Percentiles rank a stretch among this genome's conserved stretches.
Conservation (phyloP, 306 rosid genomes). For the Cucumis cinereus region DNA sequence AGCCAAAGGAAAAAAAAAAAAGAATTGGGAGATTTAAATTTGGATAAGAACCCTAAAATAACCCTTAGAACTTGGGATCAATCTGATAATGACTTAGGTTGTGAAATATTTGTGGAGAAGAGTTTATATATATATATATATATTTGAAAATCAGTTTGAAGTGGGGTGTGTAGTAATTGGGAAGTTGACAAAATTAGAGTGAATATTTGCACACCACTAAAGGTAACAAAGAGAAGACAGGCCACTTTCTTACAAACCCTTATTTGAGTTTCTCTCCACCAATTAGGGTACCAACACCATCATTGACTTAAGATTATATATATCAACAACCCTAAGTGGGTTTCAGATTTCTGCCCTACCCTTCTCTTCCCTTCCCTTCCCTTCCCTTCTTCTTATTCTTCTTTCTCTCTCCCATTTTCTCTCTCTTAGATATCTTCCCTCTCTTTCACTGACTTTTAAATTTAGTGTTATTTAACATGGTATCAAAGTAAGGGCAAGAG, state of each 20-base stretch:
- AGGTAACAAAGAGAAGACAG: background rate
- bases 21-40: background rate
- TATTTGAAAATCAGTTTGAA: background rate
- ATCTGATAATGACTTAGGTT: background rate
- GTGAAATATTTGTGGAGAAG: background rate
- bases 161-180: background rate
- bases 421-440: background rate
- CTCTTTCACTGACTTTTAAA: no score
- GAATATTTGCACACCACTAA: background rate
- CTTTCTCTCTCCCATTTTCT: background rate
- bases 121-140: no score
- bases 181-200: background rate
- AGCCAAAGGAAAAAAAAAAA: background rate
- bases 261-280: conserved; percentile 29
- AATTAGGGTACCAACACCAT: conserved; percentile 34
- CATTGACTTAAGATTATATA: conserved; percentile 10
- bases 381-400: background rate
- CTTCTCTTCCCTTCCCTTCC: background rate
- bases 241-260: conserved; percentile 24
- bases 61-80: background rate
- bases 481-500: no score
- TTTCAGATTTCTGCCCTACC: conserved; percentile 9
- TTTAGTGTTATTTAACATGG: background rate
- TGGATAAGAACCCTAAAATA: background rate
- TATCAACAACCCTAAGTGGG: conserved; percentile 17